phyloP scores from a whole-genome alignment of 176 grass and related monocot species.

The Musa acuminata region DNA sequence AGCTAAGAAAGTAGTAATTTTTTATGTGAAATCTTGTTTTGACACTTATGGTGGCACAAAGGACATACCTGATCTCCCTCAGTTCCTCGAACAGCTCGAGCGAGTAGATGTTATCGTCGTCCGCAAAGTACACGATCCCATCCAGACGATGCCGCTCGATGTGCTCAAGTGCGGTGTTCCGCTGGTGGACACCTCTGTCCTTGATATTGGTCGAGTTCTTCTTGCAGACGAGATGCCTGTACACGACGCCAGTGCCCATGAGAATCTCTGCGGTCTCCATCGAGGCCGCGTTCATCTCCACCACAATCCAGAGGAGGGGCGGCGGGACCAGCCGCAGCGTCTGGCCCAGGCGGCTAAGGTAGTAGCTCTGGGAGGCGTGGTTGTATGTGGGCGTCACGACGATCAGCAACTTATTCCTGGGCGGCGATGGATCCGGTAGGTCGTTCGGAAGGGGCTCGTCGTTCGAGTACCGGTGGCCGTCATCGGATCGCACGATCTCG shows the following conservation, averaged over 20 bases:
- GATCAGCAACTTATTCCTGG: conserved; percentile 32
- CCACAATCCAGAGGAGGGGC: conserved; percentile 71
- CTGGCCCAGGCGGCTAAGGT: conserved; percentile 65
- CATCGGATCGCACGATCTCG: not conserved
- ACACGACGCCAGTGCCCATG: conserved; percentile 50
- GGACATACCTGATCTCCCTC: conserved; percentile 59
- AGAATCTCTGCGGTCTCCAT: conserved; percentile 59
- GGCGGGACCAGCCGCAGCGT: conserved; percentile 53
- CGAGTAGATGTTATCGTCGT: conserved; percentile 92
- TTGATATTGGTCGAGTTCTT: conserved; percentile 16
- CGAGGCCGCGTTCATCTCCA: conserved; percentile 53
- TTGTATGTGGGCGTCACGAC: conserved; percentile 74
- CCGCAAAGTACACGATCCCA: conserved; percentile 85
- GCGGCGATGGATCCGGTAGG: not conserved
- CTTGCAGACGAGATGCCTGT: conserved; percentile 60
- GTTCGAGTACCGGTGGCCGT: not conserved
- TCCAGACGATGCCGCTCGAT: conserved; percentile 76
- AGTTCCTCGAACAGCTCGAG: conserved; percentile 63
- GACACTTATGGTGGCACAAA: too few species aligned
- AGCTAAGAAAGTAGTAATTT: too few species aligned
- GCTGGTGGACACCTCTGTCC: conserved; percentile 54
- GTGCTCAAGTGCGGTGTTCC: conserved; percentile 71
- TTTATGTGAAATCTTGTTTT: not conserved
- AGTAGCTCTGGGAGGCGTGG: conserved; percentile 52
- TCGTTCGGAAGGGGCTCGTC: not conserved